These are phyloP conservation scores for Aurifilum marmelostoma DNA, from an alignment of 2,329 filamentous ascomycete species.

Conservation along the genomic window DNA sequence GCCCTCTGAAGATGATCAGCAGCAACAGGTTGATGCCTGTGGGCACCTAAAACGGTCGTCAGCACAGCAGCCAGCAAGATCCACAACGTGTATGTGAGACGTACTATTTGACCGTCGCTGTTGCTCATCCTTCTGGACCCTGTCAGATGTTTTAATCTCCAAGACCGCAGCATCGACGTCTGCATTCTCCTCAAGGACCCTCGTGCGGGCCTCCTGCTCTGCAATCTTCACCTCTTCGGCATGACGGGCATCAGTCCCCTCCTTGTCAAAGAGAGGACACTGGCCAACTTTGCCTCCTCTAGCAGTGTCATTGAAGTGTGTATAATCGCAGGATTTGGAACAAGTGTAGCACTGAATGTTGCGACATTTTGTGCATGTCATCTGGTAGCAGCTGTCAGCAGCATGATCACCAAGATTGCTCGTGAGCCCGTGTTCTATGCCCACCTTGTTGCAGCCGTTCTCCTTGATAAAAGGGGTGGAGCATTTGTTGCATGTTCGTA, in stretches of 20 bases:
- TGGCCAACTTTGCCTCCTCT: slow-evolving; percentile 54
- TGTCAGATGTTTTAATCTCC: slow-evolving; percentile 61
- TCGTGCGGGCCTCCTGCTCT: slow-evolving; percentile 59
- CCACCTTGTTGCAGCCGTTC: slow-evolving; percentile 54
- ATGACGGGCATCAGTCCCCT: slow-evolving; percentile 58
- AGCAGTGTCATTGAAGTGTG: slow-evolving; percentile 66
- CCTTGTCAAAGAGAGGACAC: slow-evolving; percentile 70
- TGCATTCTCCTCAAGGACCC: slow-evolving; percentile 62
- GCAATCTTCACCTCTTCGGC: slow-evolving; percentile 65
- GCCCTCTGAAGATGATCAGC: neutral
- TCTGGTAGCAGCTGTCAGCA: slow-evolving; percentile 75
- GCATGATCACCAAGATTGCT: neutral
- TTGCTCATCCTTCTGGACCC: slow-evolving; percentile 49
- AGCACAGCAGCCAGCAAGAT: slow-evolving; percentile 1
- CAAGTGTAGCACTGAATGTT: slow-evolving; percentile 73
- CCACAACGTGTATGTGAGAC: neutral
- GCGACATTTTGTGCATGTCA: slow-evolving; percentile 67
- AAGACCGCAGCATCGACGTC: slow-evolving; percentile 60
- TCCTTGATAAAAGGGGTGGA: slow-evolving; percentile 76
- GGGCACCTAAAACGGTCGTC: neutral
- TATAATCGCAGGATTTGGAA: slow-evolving; percentile 66
- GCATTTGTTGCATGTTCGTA: slow-evolving; percentile 74
- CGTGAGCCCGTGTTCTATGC: neutral
- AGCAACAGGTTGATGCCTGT: neutral
- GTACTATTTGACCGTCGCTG: slow-evolving; percentile 30